Conservation (phyloP, 768 basidiomycete species). For the Collybia sordida region DNA sequence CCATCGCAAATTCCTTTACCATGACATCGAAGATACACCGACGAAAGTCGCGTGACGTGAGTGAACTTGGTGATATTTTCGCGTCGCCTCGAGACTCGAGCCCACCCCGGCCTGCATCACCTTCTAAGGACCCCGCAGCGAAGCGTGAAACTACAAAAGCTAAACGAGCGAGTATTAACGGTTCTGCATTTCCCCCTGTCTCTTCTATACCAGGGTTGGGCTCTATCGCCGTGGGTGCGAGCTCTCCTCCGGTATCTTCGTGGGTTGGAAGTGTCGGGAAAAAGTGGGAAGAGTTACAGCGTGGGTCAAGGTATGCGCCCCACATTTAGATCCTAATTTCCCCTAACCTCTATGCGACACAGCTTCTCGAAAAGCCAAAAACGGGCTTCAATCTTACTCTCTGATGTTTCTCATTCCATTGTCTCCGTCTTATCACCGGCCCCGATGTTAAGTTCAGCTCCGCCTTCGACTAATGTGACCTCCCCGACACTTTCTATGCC, state of each 20-base stretch:
- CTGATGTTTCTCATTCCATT: constrained; percentile 62
- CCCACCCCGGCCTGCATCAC: constrained; percentile 8
- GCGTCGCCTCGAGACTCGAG: not conserved
- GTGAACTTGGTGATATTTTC: not conserved
- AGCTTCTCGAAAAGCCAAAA: constrained; percentile 72
- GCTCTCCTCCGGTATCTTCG: constrained; percentile 25
- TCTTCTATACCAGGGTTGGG: constrained; percentile 40
- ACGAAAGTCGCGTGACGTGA: constrained; percentile 20
- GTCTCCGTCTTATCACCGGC: constrained; percentile 37
- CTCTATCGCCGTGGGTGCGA: constrained; percentile 23
- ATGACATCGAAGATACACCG: constrained; percentile 15
- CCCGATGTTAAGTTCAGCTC: constrained; percentile 11
- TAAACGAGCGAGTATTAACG: constrained; percentile 14
- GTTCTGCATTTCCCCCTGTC: constrained; percentile 27
- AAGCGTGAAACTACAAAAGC: constrained; percentile 1
- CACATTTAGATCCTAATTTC: constrained; percentile 1
- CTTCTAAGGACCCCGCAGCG: constrained; percentile 4
- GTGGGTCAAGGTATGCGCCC: constrained; percentile 49
- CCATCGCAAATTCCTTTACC: constrained; percentile 6
- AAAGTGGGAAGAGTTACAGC: constrained; percentile 59
- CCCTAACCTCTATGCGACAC: not conserved
- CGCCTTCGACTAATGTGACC: not conserved
- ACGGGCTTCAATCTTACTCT: constrained; percentile 63
- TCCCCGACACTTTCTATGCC: constrained; percentile 14
- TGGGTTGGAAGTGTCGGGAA: constrained; percentile 64